Conservation (phyloP, 345 rosid genomes). For the Carallia pectinifolia region DNA sequence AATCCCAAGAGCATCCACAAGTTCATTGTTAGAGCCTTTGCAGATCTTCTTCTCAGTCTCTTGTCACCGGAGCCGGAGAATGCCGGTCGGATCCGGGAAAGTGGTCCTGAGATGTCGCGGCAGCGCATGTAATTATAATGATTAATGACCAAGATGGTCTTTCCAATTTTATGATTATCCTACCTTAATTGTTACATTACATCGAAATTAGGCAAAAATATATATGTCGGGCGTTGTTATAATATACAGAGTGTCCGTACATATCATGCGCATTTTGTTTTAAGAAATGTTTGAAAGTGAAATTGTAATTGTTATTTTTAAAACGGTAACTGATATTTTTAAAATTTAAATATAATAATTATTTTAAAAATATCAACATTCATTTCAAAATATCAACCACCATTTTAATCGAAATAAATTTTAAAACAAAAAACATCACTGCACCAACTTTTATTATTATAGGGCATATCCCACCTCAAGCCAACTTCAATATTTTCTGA, state of each 20-base stretch:
- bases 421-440: no score
- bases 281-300: no score
- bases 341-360: no score
- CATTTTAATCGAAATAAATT: no score
- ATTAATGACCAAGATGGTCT: constrained; percentile 2
- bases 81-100: neutral
- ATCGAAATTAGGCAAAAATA: constrained; percentile 13
- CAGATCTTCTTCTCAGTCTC: constrained; percentile 71
- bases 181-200: constrained; percentile 6
- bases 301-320: no score
- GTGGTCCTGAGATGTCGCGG: constrained; percentile 9
- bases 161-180: constrained; percentile 17
- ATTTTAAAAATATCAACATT: no score
- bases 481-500: no score
- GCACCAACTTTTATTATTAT: no score
- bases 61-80: constrained; percentile 31
- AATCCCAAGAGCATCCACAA: constrained; percentile 70
- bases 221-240: constrained; percentile 8
- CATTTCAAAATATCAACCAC: no score
- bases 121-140: constrained; percentile 9
- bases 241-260: neutral
- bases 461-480: no score
- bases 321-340: no score
- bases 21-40: constrained; percentile 68
- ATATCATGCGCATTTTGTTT: no score